Evolutionary conservation across 192 early-diverging fungal species (phyloP).

Genomic region (Kappamyces sp.): DNA sequence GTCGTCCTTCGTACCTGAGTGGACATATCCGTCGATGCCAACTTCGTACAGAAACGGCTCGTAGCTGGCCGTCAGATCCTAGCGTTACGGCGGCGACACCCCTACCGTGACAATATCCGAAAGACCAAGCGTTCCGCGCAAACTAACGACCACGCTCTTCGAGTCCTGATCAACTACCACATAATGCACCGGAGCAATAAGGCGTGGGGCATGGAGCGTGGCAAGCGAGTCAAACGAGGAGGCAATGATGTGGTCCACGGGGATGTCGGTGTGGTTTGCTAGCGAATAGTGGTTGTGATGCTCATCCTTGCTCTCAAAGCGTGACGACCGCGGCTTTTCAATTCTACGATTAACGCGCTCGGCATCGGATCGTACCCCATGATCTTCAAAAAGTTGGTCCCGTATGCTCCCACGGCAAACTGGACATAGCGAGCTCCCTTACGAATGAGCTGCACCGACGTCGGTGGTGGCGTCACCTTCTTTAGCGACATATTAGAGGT

Average conservation of each 20-base stretch:
- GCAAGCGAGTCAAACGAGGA: constrained; percentile 27
- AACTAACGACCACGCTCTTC: constrained; percentile 34
- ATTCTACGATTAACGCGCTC: too few species aligned
- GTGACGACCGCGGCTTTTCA: constrained; percentile 6
- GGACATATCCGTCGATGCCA: constrained; percentile 25
- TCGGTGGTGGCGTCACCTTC: too few species aligned
- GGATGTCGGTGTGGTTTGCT: constrained; percentile 42
- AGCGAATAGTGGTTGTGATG: constrained; percentile 48
- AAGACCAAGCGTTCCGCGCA: constrained; percentile 46
- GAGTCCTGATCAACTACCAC: constrained; percentile 38
- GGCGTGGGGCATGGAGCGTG: constrained; percentile 18
- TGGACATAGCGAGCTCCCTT: constrained; percentile 29
- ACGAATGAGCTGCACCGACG: too few species aligned
- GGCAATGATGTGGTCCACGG: constrained; percentile 40
- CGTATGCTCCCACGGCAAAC: constrained; percentile 44
- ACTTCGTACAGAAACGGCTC: constrained; percentile 18
- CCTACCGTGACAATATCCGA: constrained; percentile 40
- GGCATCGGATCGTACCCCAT: too few species aligned
- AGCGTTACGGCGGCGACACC: too few species aligned
- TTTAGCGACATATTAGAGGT: too few species aligned
- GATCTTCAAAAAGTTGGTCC: constrained; percentile 30
- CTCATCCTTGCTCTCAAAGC: constrained; percentile 8
- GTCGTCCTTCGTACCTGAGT: too few species aligned
- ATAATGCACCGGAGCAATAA: constrained; percentile 40
- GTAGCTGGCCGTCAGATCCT: constrained; percentile 31